A percentile compares a stretch with the other conserved stretches of the same genome.
Conservation (phyloP, 192 early-diverging fungal species). For the Neocallimastix lanati region DNA sequence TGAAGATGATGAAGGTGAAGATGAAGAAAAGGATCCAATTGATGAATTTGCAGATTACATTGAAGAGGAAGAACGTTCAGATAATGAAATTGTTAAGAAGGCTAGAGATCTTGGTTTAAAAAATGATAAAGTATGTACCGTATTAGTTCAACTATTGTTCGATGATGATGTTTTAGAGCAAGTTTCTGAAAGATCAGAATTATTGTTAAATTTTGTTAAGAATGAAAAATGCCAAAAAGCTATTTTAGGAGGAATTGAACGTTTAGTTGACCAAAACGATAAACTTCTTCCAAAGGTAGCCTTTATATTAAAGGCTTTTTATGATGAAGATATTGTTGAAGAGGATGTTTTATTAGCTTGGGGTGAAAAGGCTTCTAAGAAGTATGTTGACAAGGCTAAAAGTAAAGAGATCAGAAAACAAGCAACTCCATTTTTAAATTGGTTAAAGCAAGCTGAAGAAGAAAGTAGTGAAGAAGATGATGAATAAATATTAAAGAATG, state of each 20-base stretch:
- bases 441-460: slow-evolving; percentile 76
- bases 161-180: slow-evolving; percentile 35
- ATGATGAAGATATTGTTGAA: slow-evolving; percentile 76
- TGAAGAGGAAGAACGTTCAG: neutral
- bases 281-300: slow-evolving; percentile 39
- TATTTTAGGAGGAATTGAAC: slow-evolving; percentile 79
- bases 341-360: slow-evolving; percentile 79
- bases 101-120: slow-evolving; percentile 59
- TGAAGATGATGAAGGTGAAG: slow-evolving; percentile 35
- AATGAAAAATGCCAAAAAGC: slow-evolving; percentile 73
- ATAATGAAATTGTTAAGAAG: slow-evolving; percentile 12
- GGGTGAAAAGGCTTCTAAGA: slow-evolving; percentile 65
- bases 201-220: slow-evolving; percentile 34
- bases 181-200: neutral
- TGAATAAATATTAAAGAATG: neutral
- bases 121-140: slow-evolving; percentile 61
- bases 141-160: slow-evolving; percentile 71
- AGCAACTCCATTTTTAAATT: slow-evolving; percentile 73
- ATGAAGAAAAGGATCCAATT: slow-evolving; percentile 14
- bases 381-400: slow-evolving; percentile 67
- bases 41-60: neutral
- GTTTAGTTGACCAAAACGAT: slow-evolving; percentile 43
- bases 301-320: slow-evolving; percentile 69
- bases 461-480: slow-evolving; percentile 40
- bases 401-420: slow-evolving; percentile 65